phyloP scores from a whole-genome alignment of 768 basidiomycete species.

The Gelatoporia subvermispora region DNA sequence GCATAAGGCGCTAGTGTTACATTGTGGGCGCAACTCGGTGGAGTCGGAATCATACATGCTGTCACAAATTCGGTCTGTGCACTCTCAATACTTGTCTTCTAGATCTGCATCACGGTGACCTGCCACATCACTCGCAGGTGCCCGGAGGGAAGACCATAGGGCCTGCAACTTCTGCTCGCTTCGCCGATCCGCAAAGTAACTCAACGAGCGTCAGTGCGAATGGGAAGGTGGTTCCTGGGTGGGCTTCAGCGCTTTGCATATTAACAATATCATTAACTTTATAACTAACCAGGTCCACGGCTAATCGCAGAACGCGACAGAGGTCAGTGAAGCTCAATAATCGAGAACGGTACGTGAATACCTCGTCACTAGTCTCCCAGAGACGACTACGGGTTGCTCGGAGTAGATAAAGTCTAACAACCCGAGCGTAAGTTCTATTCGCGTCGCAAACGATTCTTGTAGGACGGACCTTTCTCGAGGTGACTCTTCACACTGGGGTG shows the following conservation, averaged over 20 bases:
- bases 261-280: background rate
- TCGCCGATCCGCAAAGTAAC: constrained; percentile 57
- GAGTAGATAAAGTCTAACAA: constrained; percentile 64
- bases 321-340: background rate
- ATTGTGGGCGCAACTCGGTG: too few species aligned
- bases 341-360: constrained; percentile 22
- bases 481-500: constrained; percentile 65
- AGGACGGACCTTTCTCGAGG: constrained; percentile 47
- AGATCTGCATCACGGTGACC: background rate
- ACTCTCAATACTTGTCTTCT: too few species aligned
- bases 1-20: too few species aligned
- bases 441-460: background rate
- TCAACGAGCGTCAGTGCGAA: constrained; percentile 78
- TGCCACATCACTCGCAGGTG: constrained; percentile 25
- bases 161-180: constrained; percentile 51
- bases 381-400: constrained; percentile 70
- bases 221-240: constrained; percentile 64
- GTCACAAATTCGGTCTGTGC: too few species aligned
- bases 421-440: background rate
- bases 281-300: constrained; percentile 61
- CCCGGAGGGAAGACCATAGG: constrained; percentile 71
- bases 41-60: too few species aligned
- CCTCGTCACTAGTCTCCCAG: constrained; percentile 76
- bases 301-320: too few species aligned
- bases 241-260: background rate